Evolutionary conservation across 192 early-diverging fungal species (phyloP).

Genomic region (Obelidium mucronatum): DNA sequence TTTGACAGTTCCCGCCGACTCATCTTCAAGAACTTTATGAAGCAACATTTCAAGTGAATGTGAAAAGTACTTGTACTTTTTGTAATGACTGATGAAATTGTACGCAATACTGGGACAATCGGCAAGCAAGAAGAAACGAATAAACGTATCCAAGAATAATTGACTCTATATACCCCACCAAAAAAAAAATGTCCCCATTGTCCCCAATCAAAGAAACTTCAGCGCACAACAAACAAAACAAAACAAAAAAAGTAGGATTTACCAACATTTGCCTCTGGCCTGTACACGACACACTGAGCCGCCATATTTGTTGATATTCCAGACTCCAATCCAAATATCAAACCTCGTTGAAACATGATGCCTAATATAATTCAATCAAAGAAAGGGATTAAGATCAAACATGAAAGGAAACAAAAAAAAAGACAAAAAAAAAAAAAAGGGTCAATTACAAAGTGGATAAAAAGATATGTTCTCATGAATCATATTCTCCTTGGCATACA

Average conservation of each 20-base stretch:
- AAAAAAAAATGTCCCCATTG: not conserved
- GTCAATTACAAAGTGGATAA: conserved; percentile 73
- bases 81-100: conserved; percentile 72
- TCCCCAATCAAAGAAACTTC: too few relatives aligned
- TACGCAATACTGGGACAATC: conserved; percentile 68
- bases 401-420: not conserved
- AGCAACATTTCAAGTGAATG: conserved; percentile 94
- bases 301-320: conserved; percentile 61
- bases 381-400: not conserved
- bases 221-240: too few relatives aligned
- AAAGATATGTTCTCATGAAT: conserved; percentile 42
- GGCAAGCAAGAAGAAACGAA: conserved; percentile 65
- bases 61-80: conserved; percentile 83
- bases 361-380: conserved; percentile 58
- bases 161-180: conserved; percentile 69
- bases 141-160: conserved; percentile 75
- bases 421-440: not conserved
- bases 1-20: too few relatives aligned
- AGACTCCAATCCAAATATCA: conserved; percentile 80
- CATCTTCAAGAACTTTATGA: conserved; percentile 87
- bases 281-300: conserved; percentile 67
- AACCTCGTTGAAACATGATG: conserved; percentile 72
- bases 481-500: not conserved
- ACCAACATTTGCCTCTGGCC: conserved; percentile 69
- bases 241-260: not conserved